Evolutionary conservation across 2,329 filamentous ascomycete genomes (phyloP).

Genomic region (Penicillium sp.): DNA sequence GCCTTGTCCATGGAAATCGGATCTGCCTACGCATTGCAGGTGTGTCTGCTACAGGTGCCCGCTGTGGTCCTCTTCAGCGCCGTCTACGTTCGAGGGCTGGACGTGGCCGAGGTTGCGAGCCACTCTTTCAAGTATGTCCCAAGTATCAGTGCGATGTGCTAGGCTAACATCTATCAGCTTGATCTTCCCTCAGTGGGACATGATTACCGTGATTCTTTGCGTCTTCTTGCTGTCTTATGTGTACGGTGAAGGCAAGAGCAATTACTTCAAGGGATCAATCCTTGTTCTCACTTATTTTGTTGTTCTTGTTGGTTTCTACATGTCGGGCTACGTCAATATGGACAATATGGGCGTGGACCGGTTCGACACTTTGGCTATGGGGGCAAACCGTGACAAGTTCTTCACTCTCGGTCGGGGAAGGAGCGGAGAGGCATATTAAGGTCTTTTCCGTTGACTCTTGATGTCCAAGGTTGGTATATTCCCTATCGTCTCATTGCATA

Average conservation of each 20-base stretch:
- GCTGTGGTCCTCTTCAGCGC: conserved; percentile 90
- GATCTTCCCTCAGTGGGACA: conserved; percentile 98
- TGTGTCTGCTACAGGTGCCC: conserved; percentile 91
- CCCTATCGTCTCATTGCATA: conserved; percentile 5
- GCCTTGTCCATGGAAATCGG: conserved; percentile 98
- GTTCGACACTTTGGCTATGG: conserved; percentile 49
- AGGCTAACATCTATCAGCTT: conserved; percentile 52
- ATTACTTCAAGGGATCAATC: conserved; percentile 99
- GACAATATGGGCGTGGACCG: conserved; percentile 51
- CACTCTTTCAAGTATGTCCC: conserved; percentile 55
- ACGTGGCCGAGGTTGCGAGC: conserved; percentile 53
- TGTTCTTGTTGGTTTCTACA: conserved; percentile 87
- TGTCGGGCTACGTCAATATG: conserved; percentile 66
- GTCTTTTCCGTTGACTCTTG: background rate
- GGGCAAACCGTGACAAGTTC: conserved; percentile 38
- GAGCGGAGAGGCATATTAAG: conserved; percentile 38
- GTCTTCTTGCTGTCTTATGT: conserved; percentile 97
- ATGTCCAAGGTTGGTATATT: background rate
- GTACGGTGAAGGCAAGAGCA: conserved; percentile 98
- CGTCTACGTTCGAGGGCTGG: conserved; percentile 62
- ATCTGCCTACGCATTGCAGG: conserved; percentile 93
- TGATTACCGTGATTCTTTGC: conserved; percentile 94
- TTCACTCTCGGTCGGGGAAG: conserved; percentile 43
- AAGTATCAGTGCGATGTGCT: too few relatives aligned
- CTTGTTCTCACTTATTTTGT: conserved; percentile 90